phyloP scores from a whole-genome alignment of 305 asterid genomes.

The Rubia balearica region DNA sequence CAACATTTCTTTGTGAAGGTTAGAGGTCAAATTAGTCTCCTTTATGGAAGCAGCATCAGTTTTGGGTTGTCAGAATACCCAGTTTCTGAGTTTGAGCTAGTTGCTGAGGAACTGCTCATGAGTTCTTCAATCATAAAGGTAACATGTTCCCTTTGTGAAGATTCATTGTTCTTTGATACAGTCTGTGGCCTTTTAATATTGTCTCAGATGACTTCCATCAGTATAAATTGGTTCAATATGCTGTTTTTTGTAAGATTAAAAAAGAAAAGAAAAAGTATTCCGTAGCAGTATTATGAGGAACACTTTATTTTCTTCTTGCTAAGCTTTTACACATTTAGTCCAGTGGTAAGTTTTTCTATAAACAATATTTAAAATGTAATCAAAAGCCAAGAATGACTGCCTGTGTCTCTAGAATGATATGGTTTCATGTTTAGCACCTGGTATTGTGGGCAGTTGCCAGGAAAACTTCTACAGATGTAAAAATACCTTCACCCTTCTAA shows the following conservation, averaged over 20 bases:
- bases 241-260: background rate
- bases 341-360: background rate
- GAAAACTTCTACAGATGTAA: background rate
- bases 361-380: background rate
- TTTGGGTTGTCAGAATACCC: slow-evolving; percentile 82
- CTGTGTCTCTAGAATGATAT: background rate
- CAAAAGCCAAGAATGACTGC: background rate
- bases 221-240: background rate
- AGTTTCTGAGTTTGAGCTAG: slow-evolving; percentile 94
- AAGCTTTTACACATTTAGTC: background rate
- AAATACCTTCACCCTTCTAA: background rate
- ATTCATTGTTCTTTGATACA: background rate
- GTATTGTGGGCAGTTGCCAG: background rate
- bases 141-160: slow-evolving; percentile 14
- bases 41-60: slow-evolving; percentile 72
- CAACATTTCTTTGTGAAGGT: slow-evolving; percentile 45
- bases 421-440: background rate
- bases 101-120: slow-evolving; percentile 96
- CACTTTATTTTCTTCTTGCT: background rate
- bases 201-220: background rate
- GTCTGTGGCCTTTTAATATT: background rate
- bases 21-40: slow-evolving; percentile 93
- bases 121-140: slow-evolving; percentile 91
- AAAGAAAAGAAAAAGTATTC: background rate
- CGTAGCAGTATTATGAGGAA: background rate